phyloP scores from a whole-genome alignment of 1,284 basidiomycete genomes.

The Anthracocystis panici-leucophaei region DNA sequence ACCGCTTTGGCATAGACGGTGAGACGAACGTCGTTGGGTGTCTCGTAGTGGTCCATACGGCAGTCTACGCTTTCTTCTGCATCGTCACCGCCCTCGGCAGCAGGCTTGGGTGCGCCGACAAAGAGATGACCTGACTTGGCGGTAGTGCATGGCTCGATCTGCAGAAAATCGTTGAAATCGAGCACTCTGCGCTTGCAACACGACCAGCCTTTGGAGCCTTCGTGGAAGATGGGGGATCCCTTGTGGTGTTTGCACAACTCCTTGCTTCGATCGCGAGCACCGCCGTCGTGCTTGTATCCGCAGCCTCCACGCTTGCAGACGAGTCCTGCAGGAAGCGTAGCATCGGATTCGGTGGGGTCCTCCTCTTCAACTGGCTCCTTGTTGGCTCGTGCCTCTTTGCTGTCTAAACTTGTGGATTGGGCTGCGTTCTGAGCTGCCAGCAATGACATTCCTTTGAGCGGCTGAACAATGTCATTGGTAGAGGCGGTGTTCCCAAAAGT shows the following conservation, averaged over 20 bases:
- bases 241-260: slow-evolving; percentile 64
- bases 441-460: slow-evolving; percentile 41
- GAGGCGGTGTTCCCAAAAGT: slow-evolving; percentile 24
- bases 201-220: slow-evolving; percentile 68
- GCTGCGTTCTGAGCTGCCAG: slow-evolving; percentile 45
- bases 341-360: slow-evolving; percentile 25
- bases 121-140: slow-evolving; percentile 63
- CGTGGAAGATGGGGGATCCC: slow-evolving; percentile 68
- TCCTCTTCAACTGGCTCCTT: slow-evolving; percentile 42
- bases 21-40: slow-evolving; percentile 62
- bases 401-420: slow-evolving; percentile 8
- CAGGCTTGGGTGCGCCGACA: slow-evolving; percentile 40
- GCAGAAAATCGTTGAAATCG: slow-evolving; percentile 67
- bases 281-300: slow-evolving; percentile 38
- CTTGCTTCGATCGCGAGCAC: slow-evolving; percentile 27
- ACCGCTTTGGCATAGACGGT: slow-evolving; percentile 66
- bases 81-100: slow-evolving; percentile 14
- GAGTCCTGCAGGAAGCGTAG: slow-evolving; percentile 34
- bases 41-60: slow-evolving; percentile 69
- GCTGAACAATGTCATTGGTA: slow-evolving; percentile 29
- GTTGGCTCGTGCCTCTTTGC: slow-evolving; percentile 10
- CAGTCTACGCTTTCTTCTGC: slow-evolving; percentile 54
- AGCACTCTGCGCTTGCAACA: slow-evolving; percentile 68
- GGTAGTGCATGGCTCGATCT: slow-evolving; percentile 63
- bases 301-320: slow-evolving; percentile 59